A percentile compares a stretch with the other conserved stretches of the same genome.
phyloP scores from a whole-genome alignment of 768 basidiomycete species.

The Naganishia vishniacii region DNA sequence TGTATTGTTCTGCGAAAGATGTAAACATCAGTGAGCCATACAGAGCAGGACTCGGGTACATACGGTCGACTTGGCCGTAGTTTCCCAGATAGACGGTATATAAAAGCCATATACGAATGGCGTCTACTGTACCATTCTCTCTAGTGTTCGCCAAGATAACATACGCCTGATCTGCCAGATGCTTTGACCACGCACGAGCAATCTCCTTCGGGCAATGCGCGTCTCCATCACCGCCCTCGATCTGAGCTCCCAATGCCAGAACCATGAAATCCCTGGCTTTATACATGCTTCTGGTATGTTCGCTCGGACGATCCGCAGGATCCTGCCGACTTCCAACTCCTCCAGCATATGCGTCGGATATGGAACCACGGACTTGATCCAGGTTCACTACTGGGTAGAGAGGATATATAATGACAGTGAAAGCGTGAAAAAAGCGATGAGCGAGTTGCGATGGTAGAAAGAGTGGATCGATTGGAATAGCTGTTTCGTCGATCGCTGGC shows the following conservation, averaged over 20 bases:
- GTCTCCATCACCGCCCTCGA: constrained; percentile 27
- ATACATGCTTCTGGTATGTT: background rate
- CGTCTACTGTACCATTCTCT: constrained; percentile 9
- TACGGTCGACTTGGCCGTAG: constrained; percentile 23
- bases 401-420: constrained; percentile 10
- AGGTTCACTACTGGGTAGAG: constrained; percentile 17
- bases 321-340: constrained; percentile 3
- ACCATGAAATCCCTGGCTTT: constrained; percentile 23
- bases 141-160: background rate
- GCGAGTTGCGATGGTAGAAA: constrained; percentile 25
- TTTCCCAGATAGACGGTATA: constrained; percentile 20
- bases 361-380: constrained; percentile 20
- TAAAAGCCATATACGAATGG: constrained; percentile 19
- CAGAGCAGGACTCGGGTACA: too few relatives aligned
- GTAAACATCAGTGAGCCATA: background rate
- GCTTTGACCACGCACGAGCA: constrained; percentile 19
- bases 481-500: background rate
- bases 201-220: constrained; percentile 24
- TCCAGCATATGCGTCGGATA: constrained; percentile 12
- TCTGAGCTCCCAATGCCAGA: constrained; percentile 25
- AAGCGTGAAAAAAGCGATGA: constrained; percentile 22
- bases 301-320: background rate
- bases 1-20: constrained; percentile 6
- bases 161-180: constrained; percentile 12
- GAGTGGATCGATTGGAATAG: constrained; percentile 15